Evolutionary conservation across 192 early-diverging fungal genomes (phyloP), one percentile per base, ranked within the genome.

Genomic region (Coemansia sp.): DNA sequence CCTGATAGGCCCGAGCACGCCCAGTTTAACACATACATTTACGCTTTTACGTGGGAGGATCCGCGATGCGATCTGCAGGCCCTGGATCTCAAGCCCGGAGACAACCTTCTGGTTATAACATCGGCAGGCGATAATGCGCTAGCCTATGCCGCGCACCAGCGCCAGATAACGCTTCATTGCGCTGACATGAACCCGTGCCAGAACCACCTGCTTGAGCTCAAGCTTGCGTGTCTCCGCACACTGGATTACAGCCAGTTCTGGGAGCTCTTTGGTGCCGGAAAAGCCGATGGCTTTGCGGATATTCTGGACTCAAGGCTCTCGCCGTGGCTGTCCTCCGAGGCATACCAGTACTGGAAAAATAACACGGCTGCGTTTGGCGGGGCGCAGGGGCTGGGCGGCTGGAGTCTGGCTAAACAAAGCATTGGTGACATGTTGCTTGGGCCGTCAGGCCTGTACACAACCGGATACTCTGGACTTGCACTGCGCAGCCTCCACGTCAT

Each of bases 171-270:
- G 7, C 88, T 95, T 40, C 91, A 95, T 75, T 91, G 89, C 70
- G 86, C 92, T 38, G 93, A 95, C 74, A 86, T 95, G 85, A 95
- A 95, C 65, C 93, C 93, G n/a, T 95, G 93, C 77, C 93, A 95
- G 72, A 95, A 95, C 80, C 89, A 95, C 71, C 80, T 95, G 62
- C 85, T 95, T 15, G 93, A 95, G 76, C 87, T 95, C 63, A 95
- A 95, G 71, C 82, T 95, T 0, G 92, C 92, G 32, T 79, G 81
- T 38, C 86, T 95, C 58, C 64, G 75, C 23, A 72, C 76, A 53
- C 68, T 95, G 12, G 71, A 82, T 41, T 91, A 87, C 64, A 63
- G 74, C 32, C 86, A 90, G 61, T 91, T 92, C 68, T 93, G 92
- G 92, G 79, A 83, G 37, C 81, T 95, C 73, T 93, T 95, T 82